Percentiles rank a stretch among this genome's conserved stretches.
Evolutionary conservation across 345 rosid species (phyloP).

Genomic region (Trapa bicornis): DNA sequence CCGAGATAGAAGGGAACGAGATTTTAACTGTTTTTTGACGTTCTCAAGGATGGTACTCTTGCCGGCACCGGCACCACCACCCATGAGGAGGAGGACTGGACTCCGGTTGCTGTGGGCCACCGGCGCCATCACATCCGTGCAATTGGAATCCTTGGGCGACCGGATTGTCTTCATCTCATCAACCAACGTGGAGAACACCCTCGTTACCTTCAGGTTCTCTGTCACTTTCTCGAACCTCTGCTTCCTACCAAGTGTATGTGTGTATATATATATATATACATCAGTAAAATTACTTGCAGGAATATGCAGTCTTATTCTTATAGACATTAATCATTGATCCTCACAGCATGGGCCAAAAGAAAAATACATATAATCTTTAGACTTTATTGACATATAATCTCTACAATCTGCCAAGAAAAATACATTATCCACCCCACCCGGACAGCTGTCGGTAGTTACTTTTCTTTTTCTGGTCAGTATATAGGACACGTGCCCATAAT

Average conservation of each 20-base stretch:
- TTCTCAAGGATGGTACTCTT: slow-evolving; percentile 90
- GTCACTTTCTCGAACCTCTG: slow-evolving; percentile 70
- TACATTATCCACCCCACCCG: no score
- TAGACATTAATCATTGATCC: no score
- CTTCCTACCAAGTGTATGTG: slow-evolving; percentile 25
- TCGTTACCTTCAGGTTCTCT: slow-evolving; percentile 49
- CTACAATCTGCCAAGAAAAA: no score
- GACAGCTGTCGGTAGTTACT: no score
- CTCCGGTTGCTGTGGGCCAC: slow-evolving; percentile 58
- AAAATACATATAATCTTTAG: no score
- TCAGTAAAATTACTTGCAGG: no score
- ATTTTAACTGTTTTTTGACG: slow-evolving; percentile 50
- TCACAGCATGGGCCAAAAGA: no score
- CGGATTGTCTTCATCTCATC: slow-evolving; percentile 74
- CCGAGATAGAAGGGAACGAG: not conserved
- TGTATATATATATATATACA: not conserved
- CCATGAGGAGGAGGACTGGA: slow-evolving; percentile 89
- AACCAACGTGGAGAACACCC: slow-evolving; percentile 63
- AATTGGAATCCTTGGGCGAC: slow-evolving; percentile 22
- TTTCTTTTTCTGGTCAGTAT: no score
- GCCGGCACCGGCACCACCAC: slow-evolving; percentile 99
- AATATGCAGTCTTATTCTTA: no score
- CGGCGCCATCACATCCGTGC: slow-evolving; percentile 79
- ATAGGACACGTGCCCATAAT: no score
- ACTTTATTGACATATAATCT: no score